These are phyloP conservation scores for Epichloe uncinata DNA, from an alignment of 2,329 filamentous ascomycete species.

Conservation along the genomic window DNA sequence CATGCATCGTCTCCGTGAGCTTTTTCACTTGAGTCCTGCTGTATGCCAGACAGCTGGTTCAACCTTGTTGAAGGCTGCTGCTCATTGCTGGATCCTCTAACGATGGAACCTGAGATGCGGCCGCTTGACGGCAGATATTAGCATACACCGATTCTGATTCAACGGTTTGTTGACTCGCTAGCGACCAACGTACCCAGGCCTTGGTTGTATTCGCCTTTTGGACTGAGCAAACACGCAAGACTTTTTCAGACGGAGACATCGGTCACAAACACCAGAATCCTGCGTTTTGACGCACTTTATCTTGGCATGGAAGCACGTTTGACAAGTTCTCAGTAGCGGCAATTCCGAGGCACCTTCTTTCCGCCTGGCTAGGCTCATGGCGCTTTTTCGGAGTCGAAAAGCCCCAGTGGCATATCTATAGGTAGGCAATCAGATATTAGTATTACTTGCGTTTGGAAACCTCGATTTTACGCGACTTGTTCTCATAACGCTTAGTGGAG, in stretches of 20 bases:
- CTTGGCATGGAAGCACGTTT: slow-evolving; percentile 22
- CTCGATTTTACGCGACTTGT: too few species aligned
- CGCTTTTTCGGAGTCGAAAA: too few species aligned
- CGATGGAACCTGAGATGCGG: not conserved
- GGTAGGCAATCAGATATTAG: too few species aligned
- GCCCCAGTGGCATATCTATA: not conserved
- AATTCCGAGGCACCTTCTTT: not conserved
- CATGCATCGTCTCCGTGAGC: slow-evolving; percentile 10
- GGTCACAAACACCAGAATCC: slow-evolving; percentile 19
- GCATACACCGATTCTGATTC: slow-evolving; percentile 2
- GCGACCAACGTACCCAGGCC: slow-evolving; percentile 10
- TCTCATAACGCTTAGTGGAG: too few species aligned
- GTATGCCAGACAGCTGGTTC: not conserved
- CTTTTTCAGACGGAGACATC: slow-evolving; percentile 20
- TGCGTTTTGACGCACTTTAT: slow-evolving; percentile 22
- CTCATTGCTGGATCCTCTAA: too few species aligned
- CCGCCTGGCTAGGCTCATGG: not conserved
- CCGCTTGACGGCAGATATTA: not conserved
- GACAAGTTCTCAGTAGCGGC: slow-evolving; percentile 16
- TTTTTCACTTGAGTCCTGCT: not conserved
- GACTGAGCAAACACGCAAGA: slow-evolving; percentile 19
- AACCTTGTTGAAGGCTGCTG: not conserved
- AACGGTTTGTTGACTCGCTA: not conserved
- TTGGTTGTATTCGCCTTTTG: slow-evolving; percentile 14
- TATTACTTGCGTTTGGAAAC: too few species aligned